Evolutionary conservation across 495 filamentous ascomycete genomes (phyloP).

Genomic region (Thozetella sp.): DNA sequence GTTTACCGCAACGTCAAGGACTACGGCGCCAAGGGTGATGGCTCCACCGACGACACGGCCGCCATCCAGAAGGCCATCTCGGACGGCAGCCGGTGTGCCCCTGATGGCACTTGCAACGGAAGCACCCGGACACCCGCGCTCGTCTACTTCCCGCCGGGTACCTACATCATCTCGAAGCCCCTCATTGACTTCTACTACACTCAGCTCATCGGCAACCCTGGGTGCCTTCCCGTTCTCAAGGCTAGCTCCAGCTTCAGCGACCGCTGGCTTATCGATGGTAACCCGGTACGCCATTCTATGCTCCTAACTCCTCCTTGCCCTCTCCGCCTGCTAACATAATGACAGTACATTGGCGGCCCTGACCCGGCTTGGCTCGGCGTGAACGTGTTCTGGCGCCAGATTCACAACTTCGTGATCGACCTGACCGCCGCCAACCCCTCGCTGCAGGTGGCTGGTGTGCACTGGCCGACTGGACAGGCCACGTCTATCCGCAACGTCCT

Average conservation of each 20-base stretch:
- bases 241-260: slow-evolving; percentile 61
- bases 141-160: slow-evolving; percentile 79
- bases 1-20: slow-evolving; percentile 63
- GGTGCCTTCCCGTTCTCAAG: slow-evolving; percentile 63
- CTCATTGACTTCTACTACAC: slow-evolving; percentile 70
- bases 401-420: slow-evolving; percentile 76
- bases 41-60: slow-evolving; percentile 77
- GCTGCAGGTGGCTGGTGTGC: slow-evolving; percentile 64
- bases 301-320: background rate
- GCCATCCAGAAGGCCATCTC: slow-evolving; percentile 84
- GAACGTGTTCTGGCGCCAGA: slow-evolving; percentile 77
- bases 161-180: slow-evolving; percentile 66
- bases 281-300: slow-evolving; percentile 24
- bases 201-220: slow-evolving; percentile 70
- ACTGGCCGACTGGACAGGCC: slow-evolving; percentile 79
- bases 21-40: slow-evolving; percentile 61
- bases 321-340: slow-evolving; percentile 1
- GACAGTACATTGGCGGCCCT: slow-evolving; percentile 23
- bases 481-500: slow-evolving; percentile 75
- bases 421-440: slow-evolving; percentile 56
- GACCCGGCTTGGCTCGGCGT: slow-evolving; percentile 48
- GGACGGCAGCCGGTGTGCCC: slow-evolving; percentile 73
- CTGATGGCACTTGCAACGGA: slow-evolving; percentile 71
- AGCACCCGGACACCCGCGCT: slow-evolving; percentile 72
- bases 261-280: slow-evolving; percentile 64